Evolutionary conservation across 352 stramenopile genomes (phyloP).

Genomic region (Phytophthora gonapodyides): DNA sequence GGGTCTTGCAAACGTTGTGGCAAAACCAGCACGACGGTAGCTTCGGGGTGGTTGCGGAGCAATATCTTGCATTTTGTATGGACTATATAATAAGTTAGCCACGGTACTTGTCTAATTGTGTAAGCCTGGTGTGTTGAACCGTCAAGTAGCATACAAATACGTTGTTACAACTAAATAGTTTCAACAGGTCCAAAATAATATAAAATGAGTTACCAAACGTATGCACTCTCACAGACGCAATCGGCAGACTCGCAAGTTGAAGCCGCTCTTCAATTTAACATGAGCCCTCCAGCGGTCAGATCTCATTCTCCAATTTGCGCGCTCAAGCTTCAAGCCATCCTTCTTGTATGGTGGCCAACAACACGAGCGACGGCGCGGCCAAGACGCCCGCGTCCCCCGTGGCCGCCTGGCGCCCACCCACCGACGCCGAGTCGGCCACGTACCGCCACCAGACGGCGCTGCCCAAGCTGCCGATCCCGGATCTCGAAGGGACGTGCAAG

Average conservation of each 20-base stretch:
- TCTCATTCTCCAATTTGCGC: slow-evolving; percentile 18
- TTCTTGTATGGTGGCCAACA: slow-evolving; percentile 29
- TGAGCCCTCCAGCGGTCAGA: not conserved
- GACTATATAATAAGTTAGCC: too few species aligned
- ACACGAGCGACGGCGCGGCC: slow-evolving; percentile 6
- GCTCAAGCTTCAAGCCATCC: slow-evolving; percentile 2
- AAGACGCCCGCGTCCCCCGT: not conserved
- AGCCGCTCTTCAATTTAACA: slow-evolving; percentile 12
- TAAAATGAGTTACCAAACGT: too few species aligned
- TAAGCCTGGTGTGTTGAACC: too few species aligned
- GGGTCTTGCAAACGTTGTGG: too few species aligned
- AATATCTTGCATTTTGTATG: too few species aligned
- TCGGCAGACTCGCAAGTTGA: slow-evolving; percentile 10
- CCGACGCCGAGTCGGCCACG: slow-evolving; percentile 56
- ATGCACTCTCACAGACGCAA: not conserved
- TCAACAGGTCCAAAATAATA: too few species aligned
- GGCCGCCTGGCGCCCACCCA: slow-evolving; percentile 27
- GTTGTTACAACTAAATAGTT: too few species aligned
- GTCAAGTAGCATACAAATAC: too few species aligned
- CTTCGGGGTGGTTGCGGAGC: too few species aligned
- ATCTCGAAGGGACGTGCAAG: slow-evolving; percentile 76
- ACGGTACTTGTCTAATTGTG: too few species aligned
- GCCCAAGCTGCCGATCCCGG: slow-evolving; percentile 87
- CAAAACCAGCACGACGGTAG: too few species aligned
- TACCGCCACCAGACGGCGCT: slow-evolving; percentile 74